Evolutionary conservation across 2,329 filamentous ascomycete species (phyloP).

Genomic region (Cercospora beticola): DNA sequence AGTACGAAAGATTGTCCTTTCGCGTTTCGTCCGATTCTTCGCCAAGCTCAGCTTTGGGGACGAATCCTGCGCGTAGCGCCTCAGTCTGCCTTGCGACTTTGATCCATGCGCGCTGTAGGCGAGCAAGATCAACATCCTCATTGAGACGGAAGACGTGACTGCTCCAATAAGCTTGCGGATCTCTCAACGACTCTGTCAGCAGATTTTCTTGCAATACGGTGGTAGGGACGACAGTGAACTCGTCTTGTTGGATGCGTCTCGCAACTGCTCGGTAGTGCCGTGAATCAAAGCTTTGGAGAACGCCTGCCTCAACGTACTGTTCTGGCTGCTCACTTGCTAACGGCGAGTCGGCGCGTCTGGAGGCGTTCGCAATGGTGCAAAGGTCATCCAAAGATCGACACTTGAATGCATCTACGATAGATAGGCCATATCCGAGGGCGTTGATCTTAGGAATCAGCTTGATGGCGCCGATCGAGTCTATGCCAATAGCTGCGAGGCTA

Average conservation of each 20-base stretch:
- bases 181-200: slow-evolving; percentile 18
- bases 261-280: slow-evolving; percentile 11
- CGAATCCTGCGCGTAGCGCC: slow-evolving; percentile 19
- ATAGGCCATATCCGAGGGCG: slow-evolving; percentile 12
- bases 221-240: slow-evolving; percentile 17
- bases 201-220: slow-evolving; percentile 20
- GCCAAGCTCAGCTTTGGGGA: slow-evolving; percentile 14
- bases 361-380: slow-evolving; percentile 7
- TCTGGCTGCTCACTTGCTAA: neutral
- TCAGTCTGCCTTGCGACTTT: slow-evolving; percentile 18
- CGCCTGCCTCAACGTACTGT: neutral
- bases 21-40: neutral
- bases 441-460: slow-evolving; percentile 21
- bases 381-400: slow-evolving; percentile 16
- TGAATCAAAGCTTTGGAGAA: slow-evolving; percentile 13
- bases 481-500: slow-evolving; percentile 17
- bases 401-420: slow-evolving; percentile 19
- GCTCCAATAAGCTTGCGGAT: slow-evolving; percentile 21
- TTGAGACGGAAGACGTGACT: slow-evolving; percentile 18
- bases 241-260: slow-evolving; percentile 9
- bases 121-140: slow-evolving; percentile 9
- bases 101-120: slow-evolving; percentile 15
- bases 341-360: neutral
- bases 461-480: slow-evolving; percentile 23
- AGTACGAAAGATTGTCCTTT: slow-evolving; percentile 11